Percentiles rank a stretch among this genome's conserved stretches.
Conservation (phyloP, 2,329 filamentous ascomycete species). For the Endoconidiophora laricicola region DNA sequence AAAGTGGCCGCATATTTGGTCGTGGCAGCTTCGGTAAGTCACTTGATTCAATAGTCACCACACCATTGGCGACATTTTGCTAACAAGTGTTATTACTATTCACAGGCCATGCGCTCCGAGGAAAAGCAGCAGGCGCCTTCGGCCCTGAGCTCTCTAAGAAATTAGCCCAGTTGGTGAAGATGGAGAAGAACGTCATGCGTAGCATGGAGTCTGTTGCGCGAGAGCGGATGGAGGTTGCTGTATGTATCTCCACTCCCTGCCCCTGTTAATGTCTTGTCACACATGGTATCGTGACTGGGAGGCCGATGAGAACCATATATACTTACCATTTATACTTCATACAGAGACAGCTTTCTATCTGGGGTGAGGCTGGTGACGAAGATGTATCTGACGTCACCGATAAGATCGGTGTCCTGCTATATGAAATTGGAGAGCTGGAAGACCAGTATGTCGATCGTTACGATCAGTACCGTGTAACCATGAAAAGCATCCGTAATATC, state of each 20-base stretch:
- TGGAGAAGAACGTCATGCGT: constrained; percentile 99
- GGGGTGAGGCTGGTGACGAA: constrained; percentile 90
- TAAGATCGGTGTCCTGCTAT: constrained; percentile 93
- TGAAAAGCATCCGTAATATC: constrained; percentile 99
- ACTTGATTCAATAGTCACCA: background rate
- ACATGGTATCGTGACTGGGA: background rate
- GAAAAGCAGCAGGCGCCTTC: constrained; percentile 60
- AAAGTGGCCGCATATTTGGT: constrained; percentile 78
- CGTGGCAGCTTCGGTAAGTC: constrained; percentile 70
- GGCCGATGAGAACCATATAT: background rate
- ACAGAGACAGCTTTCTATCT: constrained; percentile 95
- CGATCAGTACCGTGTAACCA: constrained; percentile 96
- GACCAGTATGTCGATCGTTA: constrained; percentile 98
- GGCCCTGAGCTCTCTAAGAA: constrained; percentile 88
- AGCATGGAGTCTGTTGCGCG: constrained; percentile 88
- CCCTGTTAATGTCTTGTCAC: background rate
- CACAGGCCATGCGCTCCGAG: constrained; percentile 49
- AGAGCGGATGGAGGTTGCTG: constrained; percentile 96
- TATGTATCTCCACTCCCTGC: constrained; percentile 33
- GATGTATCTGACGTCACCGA: constrained; percentile 98
- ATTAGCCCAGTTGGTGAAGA: constrained; percentile 94
- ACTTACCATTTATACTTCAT: background rate
- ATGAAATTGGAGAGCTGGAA: constrained; percentile 95
- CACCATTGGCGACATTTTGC: background rate
- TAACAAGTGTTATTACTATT: constrained; percentile 8